Evolutionary conservation across 345 rosid genomes (phyloP), one percentile per base, ranked within the genome.

Genomic region (Salix viminalis): DNA sequence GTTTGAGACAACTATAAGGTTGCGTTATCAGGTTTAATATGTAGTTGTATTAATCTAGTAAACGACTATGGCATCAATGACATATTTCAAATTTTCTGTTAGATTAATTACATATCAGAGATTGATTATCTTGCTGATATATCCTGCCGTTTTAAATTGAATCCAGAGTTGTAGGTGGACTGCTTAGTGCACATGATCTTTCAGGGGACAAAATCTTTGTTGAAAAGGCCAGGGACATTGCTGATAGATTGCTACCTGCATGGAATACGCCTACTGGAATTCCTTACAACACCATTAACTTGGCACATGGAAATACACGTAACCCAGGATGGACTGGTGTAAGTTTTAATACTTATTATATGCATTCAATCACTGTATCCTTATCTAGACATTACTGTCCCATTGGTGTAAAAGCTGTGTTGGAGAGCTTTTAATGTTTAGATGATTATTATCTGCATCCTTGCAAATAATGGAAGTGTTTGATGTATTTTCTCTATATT

Each of bases 1-100:
- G 79, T 96, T 94, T 66, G 98, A 94, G 88, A 96, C 99, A 89
- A 94, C 99, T 89, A 96, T 96, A 90, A 96, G 99, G 99, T 94
- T 85, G 79, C 88, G 44, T 87, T 86, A 84, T 76, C 84, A 92
- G 90, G 95, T 93, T 93, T 91, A 90, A 84, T 81, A 41, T 86
- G 75, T 83, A 79, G 80, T 82, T 83, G 54, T 79, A 75, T 66
- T 14, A 65, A 48, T 72, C 61, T 44, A 58, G 26, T 42, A 71
- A 61, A 48, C 21, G 16, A 72, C 26, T 58, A 54, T 73, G 13
- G 19, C 2, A 36, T 14, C 44, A 7, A 28, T 46, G 65, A 3
- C 10, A 23, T 69, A 32, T 65, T 71, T 60, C 54, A 26, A 42
- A 13, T 46, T 26, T n/a, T 73, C 15, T 50, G 13, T 62, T 67